These are phyloP conservation scores for Nicotiana obtusifolia DNA, from an alignment of 257 asterid genomes.

Conservation along the genomic window DNA sequence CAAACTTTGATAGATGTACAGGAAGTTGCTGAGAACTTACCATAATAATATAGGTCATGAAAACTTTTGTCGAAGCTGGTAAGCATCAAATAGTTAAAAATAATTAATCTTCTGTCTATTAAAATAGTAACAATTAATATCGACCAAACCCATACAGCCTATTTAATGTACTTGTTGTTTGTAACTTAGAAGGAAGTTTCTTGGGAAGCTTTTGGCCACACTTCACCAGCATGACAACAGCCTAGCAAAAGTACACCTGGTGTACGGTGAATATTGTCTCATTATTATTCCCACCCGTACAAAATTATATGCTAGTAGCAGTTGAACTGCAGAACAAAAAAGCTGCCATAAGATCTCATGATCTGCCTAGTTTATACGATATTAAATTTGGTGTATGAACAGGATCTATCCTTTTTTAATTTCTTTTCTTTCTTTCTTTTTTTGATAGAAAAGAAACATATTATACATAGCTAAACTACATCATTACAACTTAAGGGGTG, in stretches of 20 bases:
- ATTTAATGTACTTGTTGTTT: neutral
- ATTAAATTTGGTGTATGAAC: too few relatives aligned
- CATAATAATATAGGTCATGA: neutral
- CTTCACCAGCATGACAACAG: neutral
- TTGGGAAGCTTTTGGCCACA: neutral
- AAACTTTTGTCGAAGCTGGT: neutral
- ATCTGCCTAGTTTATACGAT: neutral
- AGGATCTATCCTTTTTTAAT: neutral
- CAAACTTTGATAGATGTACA: neutral
- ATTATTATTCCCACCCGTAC: neutral
- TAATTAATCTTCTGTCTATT: neutral
- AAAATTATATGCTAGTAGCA: neutral
- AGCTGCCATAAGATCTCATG: neutral
- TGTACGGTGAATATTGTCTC: neutral
- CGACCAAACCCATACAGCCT: neutral
- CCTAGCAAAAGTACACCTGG: constrained; percentile 6
- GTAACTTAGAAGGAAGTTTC: neutral
- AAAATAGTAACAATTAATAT: neutral
- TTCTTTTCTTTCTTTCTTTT: neutral
- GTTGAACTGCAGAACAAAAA: neutral
- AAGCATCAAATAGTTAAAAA: neutral
- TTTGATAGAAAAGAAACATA: too few relatives aligned
- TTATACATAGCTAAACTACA: too few relatives aligned
- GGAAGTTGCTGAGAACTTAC: constrained; percentile 1
- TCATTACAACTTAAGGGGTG: too few relatives aligned